Evolutionary conservation across 2,329 filamentous ascomycete genomes (phyloP).

Genomic region (Xylariales sp.): DNA sequence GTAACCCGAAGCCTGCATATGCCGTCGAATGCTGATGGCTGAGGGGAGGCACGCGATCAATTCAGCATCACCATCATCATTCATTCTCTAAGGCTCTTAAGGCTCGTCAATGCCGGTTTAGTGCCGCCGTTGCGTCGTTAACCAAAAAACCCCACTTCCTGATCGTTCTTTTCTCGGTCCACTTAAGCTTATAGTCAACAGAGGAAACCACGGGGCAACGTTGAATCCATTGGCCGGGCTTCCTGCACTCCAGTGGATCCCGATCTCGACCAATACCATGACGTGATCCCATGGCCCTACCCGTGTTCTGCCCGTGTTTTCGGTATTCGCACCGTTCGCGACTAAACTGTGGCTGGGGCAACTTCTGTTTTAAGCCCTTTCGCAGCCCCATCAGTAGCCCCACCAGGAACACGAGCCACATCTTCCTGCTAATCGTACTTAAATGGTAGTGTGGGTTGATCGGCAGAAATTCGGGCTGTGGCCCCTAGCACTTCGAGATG

Average conservation of each 20-base stretch:
- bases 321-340: constrained; percentile 17
- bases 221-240: constrained; percentile 56
- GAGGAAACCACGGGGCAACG: constrained; percentile 69
- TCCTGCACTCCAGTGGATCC: constrained; percentile 27
- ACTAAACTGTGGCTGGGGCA: constrained; percentile 29
- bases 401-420: constrained; percentile 24
- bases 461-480: constrained; percentile 19
- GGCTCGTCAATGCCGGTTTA: not conserved
- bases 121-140: constrained; percentile 29
- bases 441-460: not conserved
- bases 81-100: too few species aligned
- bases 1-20: not conserved
- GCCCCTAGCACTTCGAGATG: not conserved
- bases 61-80: too few species aligned
- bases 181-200: constrained; percentile 58
- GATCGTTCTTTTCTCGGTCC: constrained; percentile 45
- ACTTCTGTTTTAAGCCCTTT: constrained; percentile 9
- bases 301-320: constrained; percentile 25
- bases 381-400: constrained; percentile 29
- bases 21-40: too few species aligned
- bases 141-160: constrained; percentile 37
- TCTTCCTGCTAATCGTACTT: not conserved
- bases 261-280: constrained; percentile 44
- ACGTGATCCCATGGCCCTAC: constrained; percentile 43
- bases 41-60: too few species aligned